phyloP scores from a whole-genome alignment of 371 early-diverging fungal species.

The Mucor ambiguus region DNA sequence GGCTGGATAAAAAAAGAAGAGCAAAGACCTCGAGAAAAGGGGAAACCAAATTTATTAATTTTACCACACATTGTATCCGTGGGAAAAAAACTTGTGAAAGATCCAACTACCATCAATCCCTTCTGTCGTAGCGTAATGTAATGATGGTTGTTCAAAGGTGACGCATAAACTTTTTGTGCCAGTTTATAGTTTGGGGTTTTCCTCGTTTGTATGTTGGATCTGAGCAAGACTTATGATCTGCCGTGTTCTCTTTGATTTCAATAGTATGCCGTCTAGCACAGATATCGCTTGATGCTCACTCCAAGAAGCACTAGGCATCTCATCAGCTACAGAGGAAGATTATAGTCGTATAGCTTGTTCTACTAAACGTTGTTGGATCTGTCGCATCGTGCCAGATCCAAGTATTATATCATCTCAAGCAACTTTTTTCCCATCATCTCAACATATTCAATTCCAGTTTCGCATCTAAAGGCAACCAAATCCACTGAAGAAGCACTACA shows the following conservation, averaged over 20 bases:
- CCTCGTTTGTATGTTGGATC: not conserved
- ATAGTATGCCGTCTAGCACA: too few species aligned
- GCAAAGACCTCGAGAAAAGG: not conserved
- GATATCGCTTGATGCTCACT: too few species aligned
- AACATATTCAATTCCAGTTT: not conserved
- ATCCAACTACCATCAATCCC: not conserved
- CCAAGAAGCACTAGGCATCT: too few species aligned
- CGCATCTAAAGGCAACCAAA: too few species aligned
- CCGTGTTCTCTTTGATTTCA: too few species aligned
- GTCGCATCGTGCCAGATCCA: too few species aligned
- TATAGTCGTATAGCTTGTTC: too few species aligned
- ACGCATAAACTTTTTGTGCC: not conserved
- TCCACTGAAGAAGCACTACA: not conserved
- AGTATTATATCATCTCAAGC: not conserved
- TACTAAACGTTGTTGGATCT: too few species aligned
- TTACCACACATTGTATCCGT: slow-evolving; percentile 10
- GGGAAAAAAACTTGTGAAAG: slow-evolving; percentile 9
- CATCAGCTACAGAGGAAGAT: too few species aligned
- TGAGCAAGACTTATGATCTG: too few species aligned
- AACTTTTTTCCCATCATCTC: not conserved
- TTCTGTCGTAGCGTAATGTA: not conserved
- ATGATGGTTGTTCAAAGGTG: not conserved
- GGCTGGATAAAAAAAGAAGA: too few species aligned
- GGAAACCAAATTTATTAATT: not conserved
- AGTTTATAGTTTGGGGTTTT: not conserved